Evolutionary conservation across 2,329 filamentous ascomycete species (phyloP), one percentile per base, ranked within the genome.

Genomic region (Epicoccum sorghinum): DNA sequence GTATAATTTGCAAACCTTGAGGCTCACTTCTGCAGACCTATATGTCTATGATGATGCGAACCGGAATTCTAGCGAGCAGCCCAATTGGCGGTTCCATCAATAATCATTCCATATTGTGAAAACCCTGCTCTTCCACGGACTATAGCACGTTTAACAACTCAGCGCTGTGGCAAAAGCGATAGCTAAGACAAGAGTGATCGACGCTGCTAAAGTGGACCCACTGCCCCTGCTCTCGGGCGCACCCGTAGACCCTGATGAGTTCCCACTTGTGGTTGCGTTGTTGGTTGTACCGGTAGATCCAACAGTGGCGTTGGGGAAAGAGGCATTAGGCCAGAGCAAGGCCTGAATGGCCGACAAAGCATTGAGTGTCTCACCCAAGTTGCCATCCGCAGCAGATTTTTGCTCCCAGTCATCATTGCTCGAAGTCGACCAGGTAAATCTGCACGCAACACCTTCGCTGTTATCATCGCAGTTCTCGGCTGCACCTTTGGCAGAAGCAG

Each of bases 291-390:
- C 9, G 14, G 2, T 33, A 22, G 55, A n/a, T 0, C 46, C 30
- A 35, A 63, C 53, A 2, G 62, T 57, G 18, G 18, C 18, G 18
- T 18, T 18, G 18, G 18, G 18, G 18, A 18, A 18, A 18, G 18
- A 18, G 18, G 18, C 18, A 18, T 18, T 18, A 8, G 61, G 50
- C 39, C 62, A 67, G 33, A 71, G 45, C 24, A 69, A 40, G 4
- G 47, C 61, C 47, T 72, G 67, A 4, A 71, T 56, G 12, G 59
- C 62, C 27, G 62, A 55, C 41, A 72, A 35, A 3, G 69, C 64
- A 46, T 51, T 50, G 14, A 64, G 60, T 0, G 58, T 35, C 32
- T 68, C 63, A 6, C 62, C 57, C 5, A 70, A 32, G 13, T 61
- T 64, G 3, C 55, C 58, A 10, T 59, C 38, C 1, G 37, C 59